Base-by-base conservation (phyloP, 345 rosid species). In the Microthlaspi erraticum region DNA sequence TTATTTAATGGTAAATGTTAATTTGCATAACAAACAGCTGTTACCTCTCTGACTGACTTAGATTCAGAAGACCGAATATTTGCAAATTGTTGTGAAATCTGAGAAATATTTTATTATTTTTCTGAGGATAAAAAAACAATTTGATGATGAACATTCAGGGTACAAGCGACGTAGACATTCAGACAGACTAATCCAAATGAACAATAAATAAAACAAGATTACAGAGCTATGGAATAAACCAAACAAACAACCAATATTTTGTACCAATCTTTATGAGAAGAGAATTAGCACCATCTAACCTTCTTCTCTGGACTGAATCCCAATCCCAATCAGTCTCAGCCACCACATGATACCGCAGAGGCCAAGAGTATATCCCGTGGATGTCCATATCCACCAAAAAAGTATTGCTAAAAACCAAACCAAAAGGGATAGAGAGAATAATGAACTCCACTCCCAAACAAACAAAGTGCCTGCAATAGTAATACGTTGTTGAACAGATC, bases 301-400 rank as follows among this genome's bases (percentile, higher is more conserved):
- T 38, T 58, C 72, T 57, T 73, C 72, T 49, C 71, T 57, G 37
- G 38, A 65, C 60, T 56, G 66, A 48, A 48, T 64, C 52, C 68
- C 64, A 73, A 29, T 71, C 64, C 66, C 68, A 71, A 31, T 56
- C 51, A 50, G 53, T 66, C 66, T 66, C 19, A 32, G 60, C 66
- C 77, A 58, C 72, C 54, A 31, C 77, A 65, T 33, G 53, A 73
- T 57, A 73, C 29, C 72, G 72, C 61, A 49, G 77, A 38, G 53
- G 77, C 72, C 67, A 66, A 67, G 68, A 59, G 72, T 74, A 60
- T 65, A 73, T 64, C 70, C 56, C 57, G 55, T 62, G 57, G 51
- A 56, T 18, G 38, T 13, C 33, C 13, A 66, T 66, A 19, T 32
- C 63, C 72, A 67, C 72, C 53, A 36, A 23, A 56, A 52, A 16